Percentiles rank a stretch among this genome's conserved stretches.
Conservation (phyloP, 805 yeast species). For the Alloascoidea hylecoeti region DNA sequence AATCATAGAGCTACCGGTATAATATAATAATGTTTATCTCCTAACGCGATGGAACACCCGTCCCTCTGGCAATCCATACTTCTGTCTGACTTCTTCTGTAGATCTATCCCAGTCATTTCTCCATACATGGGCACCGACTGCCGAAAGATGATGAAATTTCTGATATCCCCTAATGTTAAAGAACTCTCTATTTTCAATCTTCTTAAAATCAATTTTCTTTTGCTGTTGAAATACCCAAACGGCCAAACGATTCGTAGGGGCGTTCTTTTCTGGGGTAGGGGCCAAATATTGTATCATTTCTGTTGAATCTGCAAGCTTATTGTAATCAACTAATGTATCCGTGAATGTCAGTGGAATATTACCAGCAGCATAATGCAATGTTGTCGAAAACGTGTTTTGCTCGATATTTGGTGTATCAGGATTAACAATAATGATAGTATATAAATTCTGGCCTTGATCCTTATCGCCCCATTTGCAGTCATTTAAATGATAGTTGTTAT, state of each 20-base stretch:
- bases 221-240: constrained; percentile 85
- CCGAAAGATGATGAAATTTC: constrained; percentile 34
- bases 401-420: constrained; percentile 81
- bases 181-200: constrained; percentile 10
- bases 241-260: constrained; percentile 68
- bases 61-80: constrained; percentile 65
- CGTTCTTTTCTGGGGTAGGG: constrained; percentile 81
- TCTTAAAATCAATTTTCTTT: constrained; percentile 11
- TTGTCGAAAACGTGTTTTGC: constrained; percentile 54
- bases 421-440: constrained; percentile 72
- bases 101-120: constrained; percentile 74
- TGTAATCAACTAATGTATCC: constrained; percentile 39
- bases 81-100: constrained; percentile 49
- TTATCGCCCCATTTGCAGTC: no score
- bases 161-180: constrained; percentile 69
- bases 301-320: constrained; percentile 18
- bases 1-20: no score
- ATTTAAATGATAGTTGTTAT: constrained; percentile 16
- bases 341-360: constrained; percentile 48
- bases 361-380: constrained; percentile 63
- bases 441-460: constrained; percentile 31
- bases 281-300: constrained; percentile 55
- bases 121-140: constrained; percentile 91
- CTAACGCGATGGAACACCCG: constrained; percentile 31
- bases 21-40: neutral